Evolutionary conservation across 768 basidiomycete species (phyloP).

Genomic region (Termitomyces sp.): DNA sequence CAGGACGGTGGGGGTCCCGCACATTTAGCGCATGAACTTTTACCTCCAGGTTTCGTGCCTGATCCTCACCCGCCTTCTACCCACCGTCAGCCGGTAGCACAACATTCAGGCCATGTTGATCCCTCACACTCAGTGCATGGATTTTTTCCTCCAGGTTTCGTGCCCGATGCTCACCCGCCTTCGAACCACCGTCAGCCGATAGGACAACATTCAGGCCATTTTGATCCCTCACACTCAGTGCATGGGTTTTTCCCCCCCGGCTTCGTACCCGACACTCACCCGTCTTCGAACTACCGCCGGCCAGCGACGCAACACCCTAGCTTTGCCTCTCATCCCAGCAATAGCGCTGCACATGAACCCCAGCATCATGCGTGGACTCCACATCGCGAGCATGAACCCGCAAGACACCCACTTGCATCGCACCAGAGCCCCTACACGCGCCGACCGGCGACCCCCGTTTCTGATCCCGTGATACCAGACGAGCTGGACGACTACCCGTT

Average conservation of each 20-base stretch:
- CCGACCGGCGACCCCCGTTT: not conserved
- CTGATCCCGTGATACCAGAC: not conserved
- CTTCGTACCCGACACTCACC: not conserved
- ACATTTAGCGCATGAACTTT: too few species aligned
- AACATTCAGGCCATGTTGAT: not conserved
- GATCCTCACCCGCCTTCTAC: too few species aligned
- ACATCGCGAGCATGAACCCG: not conserved
- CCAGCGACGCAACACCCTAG: not conserved
- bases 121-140: not conserved
- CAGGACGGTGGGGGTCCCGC: not conserved
- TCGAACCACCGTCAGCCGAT: not conserved
- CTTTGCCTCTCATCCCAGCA: not conserved
- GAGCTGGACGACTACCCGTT: not conserved
- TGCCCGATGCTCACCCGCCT: not conserved
- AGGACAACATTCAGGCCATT: too few species aligned
- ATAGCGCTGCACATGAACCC: not conserved
- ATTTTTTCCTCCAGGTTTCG: not conserved
- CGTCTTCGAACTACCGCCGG: not conserved
- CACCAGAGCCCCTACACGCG: not conserved
- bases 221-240: not conserved
- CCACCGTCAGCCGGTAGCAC: not conserved
- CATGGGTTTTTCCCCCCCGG: not conserved
- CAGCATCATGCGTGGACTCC: not conserved
- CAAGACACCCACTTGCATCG: not conserved
- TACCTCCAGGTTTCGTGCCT: too few species aligned